Percentiles rank a stretch among this genome's conserved stretches.
Conservation (phyloP, 208 protist species). For the Trypanosomatidae sp. region DNA sequence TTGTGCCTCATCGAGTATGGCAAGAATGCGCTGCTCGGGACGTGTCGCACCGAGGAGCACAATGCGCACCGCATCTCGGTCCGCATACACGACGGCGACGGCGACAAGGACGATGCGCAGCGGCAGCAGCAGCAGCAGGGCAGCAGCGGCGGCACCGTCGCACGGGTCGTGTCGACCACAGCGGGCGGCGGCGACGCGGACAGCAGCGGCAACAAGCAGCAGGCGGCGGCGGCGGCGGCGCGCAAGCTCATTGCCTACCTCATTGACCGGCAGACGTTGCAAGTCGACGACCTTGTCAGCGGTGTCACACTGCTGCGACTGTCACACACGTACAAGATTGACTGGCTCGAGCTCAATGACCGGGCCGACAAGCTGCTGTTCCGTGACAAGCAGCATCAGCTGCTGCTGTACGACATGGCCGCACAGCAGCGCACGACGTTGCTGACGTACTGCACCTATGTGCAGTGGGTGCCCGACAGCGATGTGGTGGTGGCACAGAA, state of each 20-base stretch:
- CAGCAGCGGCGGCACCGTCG: neutral
- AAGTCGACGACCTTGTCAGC: constrained; percentile 88
- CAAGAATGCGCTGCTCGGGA: constrained; percentile 91
- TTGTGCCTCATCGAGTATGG: constrained; percentile 96
- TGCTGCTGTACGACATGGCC: constrained; percentile 91
- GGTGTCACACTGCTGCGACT: constrained; percentile 82
- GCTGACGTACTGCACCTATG: constrained; percentile 94
- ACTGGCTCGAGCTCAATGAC: constrained; percentile 95
- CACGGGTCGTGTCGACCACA: neutral
- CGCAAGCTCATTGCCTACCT: constrained; percentile 93
- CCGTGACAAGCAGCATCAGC: constrained; percentile 91
- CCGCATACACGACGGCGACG: constrained; percentile 49
- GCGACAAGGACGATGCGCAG: too few species aligned
- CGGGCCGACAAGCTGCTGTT: constrained; percentile 92
- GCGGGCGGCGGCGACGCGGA: neutral
- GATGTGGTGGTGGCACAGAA: constrained; percentile 98
- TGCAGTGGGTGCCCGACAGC: constrained; percentile 96
- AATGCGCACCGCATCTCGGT: constrained; percentile 91
- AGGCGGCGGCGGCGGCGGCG: constrained; percentile 1
- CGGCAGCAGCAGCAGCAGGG: neutral
- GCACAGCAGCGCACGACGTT: constrained; percentile 84
- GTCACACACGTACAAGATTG: constrained; percentile 84
- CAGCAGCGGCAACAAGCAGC: neutral
- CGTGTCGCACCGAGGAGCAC: constrained; percentile 93
- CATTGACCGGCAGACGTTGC: constrained; percentile 92